Percentiles rank a stretch among this genome's conserved stretches.
These are phyloP conservation scores for Porcisia deanei DNA, from an alignment of 208 protist genomes.

Conservation along the genomic window DNA sequence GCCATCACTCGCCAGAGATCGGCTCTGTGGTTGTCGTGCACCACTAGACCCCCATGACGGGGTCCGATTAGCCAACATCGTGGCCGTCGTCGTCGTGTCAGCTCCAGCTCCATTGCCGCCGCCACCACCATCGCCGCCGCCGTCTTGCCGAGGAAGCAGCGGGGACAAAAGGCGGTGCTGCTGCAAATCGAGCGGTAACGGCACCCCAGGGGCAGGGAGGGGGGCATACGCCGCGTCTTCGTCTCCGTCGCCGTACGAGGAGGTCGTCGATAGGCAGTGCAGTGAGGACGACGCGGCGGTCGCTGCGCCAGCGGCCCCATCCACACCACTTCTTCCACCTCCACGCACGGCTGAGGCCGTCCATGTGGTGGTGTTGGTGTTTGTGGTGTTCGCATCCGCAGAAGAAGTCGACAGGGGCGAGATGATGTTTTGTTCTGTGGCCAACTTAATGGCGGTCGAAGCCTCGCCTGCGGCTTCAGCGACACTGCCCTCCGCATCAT, in stretches of 20 bases:
- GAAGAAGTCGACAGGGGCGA: not conserved
- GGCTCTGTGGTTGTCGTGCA: not conserved
- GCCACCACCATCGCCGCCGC: not conserved
- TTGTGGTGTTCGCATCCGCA: not conserved
- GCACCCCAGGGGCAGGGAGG: not conserved
- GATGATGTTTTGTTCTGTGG: not conserved
- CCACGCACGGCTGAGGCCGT: not conserved
- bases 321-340: not conserved
- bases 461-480: not conserved
- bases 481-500: not conserved
- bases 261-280: conserved; percentile 1
- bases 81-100: not conserved
- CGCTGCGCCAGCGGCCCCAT: not conserved
- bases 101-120: not conserved
- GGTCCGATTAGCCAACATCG: not conserved
- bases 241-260: conserved; percentile 2
- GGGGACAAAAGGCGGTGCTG: conserved; percentile 4
- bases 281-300: not conserved
- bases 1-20: not conserved
- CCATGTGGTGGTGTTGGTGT: not conserved
- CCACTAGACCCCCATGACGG: not conserved
- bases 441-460: not conserved
- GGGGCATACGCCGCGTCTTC: conserved; percentile 1
- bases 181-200: conserved; percentile 7
- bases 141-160: not conserved